Percentiles rank a stretch among this genome's conserved stretches.
Evolutionary conservation across 768 basidiomycete species (phyloP).

Genomic region (Stropharia rugosoannulata): DNA sequence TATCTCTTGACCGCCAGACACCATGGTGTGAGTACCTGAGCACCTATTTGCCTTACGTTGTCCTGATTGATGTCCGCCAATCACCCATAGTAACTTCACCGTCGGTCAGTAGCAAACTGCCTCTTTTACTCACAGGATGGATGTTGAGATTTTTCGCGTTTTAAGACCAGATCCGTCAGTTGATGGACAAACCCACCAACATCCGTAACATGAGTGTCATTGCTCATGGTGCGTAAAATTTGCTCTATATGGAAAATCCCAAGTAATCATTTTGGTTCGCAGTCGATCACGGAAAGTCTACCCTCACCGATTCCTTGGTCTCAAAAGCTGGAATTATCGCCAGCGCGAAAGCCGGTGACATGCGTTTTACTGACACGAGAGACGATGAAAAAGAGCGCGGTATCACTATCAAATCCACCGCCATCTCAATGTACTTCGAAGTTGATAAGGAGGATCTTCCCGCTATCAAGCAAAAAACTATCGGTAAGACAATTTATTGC

Average conservation of each 20-base stretch:
- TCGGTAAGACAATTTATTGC: constrained; percentile 48
- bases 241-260: constrained; percentile 8
- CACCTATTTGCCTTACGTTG: constrained; percentile 7
- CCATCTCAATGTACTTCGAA: constrained; percentile 99
- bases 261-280: constrained; percentile 9
- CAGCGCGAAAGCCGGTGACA: constrained; percentile 88
- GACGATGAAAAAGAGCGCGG: constrained; percentile 99
- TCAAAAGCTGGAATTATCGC: constrained; percentile 99
- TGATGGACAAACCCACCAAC: constrained; percentile 90
- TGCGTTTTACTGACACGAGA: constrained; percentile 97
- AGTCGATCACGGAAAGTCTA: constrained; percentile 99
- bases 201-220: constrained; percentile 96
- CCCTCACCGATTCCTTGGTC: constrained; percentile 97
- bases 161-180: constrained; percentile 79
- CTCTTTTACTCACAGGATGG: neutral
- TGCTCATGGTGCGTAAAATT: constrained; percentile 71
- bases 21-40: constrained; percentile 74
- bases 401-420: constrained; percentile 99
- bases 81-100: constrained; percentile 76
- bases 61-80: constrained; percentile 30
- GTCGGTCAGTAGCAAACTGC: constrained; percentile 55
- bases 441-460: constrained; percentile 85
- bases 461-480: constrained; percentile 92
- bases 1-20: constrained; percentile 47
- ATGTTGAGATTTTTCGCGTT: constrained; percentile 11